Base-by-base conservation (phyloP, 768 basidiomycete genomes). In the Xanthoconium stramineum region DNA sequence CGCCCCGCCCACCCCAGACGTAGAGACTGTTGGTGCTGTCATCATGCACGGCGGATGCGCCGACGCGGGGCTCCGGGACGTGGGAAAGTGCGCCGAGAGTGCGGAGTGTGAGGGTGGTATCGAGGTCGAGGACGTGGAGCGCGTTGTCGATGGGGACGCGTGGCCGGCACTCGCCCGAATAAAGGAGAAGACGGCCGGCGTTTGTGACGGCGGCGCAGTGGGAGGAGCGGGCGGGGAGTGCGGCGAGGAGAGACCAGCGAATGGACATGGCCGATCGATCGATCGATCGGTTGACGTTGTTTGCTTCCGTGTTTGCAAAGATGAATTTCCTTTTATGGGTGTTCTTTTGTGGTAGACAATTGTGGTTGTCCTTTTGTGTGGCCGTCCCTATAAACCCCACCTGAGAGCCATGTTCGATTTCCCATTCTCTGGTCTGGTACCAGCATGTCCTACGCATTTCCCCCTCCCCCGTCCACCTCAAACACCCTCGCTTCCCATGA, bases 401-500 rank as follows among this genome's bases (percentile, higher is more conserved):
- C 3, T 35, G 12, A 35, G 12, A 35, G 33, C 12, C 33, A 35
- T 24, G 33, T 35, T 8, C 33, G 33, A 35, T 35, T 7, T 36
- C 19, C 12, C 46, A 35, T 35, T 17, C 50, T 2, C 61, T 67
- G 68, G 67, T 67, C 68, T 61, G 68, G 68, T 36, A 69, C 68
- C 69, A 63, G 53, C 49, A 14, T 44, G 2, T 32, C 32, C n/a
- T 10, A 33, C 30, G 9, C 48, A 43, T 57, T 49, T 35, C 58
- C 66, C 33, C 58, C 53, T 42, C 80, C 79, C 15, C 84, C 85
- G 5, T 83, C 83, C 0, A 88, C 85, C 24, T 79, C 74, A 15
- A 86, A 88, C 67, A 69, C 75, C 17, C 67, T 84, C 48, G 78
- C 80, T 8, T 58, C 75, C 1, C 63, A 75, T 24, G 80, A 85